Evolutionary conservation across 768 basidiomycete species (phyloP).

Genomic region (Macrolepiota dolichaula): DNA sequence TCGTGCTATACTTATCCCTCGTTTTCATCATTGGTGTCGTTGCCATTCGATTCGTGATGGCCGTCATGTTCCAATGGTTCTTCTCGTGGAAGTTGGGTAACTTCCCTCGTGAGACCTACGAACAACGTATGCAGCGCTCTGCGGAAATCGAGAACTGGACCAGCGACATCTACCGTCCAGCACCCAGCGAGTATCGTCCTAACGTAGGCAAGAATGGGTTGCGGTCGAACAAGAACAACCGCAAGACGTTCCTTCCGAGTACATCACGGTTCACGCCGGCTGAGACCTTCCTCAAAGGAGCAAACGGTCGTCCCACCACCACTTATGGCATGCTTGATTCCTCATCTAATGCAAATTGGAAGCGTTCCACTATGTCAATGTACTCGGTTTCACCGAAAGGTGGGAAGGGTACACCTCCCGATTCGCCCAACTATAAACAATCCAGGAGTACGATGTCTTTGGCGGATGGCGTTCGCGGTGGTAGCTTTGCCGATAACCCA

Average conservation of each 20-base stretch:
- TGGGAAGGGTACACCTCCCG: constrained; percentile 63
- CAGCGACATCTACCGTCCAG: constrained; percentile 91
- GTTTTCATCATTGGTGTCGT: constrained; percentile 98
- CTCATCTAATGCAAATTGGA: constrained; percentile 45
- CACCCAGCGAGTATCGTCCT: constrained; percentile 87
- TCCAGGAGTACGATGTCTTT: constrained; percentile 86
- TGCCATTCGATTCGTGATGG: constrained; percentile 92
- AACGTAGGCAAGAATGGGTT: constrained; percentile 78
- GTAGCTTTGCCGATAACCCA: constrained; percentile 55
- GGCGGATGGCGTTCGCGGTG: constrained; percentile 43
- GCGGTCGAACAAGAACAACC: constrained; percentile 46
- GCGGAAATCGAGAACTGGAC: constrained; percentile 96
- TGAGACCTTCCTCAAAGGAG: constrained; percentile 54
- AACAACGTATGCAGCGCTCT: constrained; percentile 85
- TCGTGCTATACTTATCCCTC: constrained; percentile 93
- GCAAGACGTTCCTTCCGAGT: constrained; percentile 64
- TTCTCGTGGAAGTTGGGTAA: constrained; percentile 93
- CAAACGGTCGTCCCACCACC: constrained; percentile 53
- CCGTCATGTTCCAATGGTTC: constrained; percentile 97
- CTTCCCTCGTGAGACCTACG: constrained; percentile 90
- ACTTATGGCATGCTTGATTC: constrained; percentile 67
- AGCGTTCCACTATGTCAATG: constrained; percentile 53
- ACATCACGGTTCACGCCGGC: constrained; percentile 73
- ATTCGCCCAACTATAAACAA: constrained; percentile 64
- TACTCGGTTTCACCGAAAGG: constrained; percentile 44